phyloP scores from a whole-genome alignment of 2,329 filamentous ascomycete genomes.

The Ambrosiella cleistominuta region DNA sequence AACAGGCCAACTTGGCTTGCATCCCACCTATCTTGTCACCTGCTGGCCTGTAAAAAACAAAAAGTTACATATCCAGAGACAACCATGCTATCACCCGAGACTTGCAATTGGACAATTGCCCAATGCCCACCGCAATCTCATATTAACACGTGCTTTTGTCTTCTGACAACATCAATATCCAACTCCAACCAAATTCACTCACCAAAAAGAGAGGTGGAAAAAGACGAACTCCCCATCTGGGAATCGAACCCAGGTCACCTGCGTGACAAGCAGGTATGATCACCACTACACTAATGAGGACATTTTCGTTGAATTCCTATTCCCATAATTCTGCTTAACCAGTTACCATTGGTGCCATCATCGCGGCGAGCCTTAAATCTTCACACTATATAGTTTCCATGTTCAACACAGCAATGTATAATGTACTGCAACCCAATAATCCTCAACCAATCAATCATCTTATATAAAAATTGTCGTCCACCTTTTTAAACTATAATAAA shows the following conservation, averaged over 20 bases:
- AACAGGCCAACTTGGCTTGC: no score
- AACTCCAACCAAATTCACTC: no score
- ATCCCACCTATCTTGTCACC: no score
- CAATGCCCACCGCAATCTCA: no score
- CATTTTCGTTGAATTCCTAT: background rate
- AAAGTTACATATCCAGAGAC: no score
- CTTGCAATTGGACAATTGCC: no score
- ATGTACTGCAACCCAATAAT: no score
- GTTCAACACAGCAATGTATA: no score
- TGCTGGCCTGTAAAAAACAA: no score
- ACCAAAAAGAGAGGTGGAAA: background rate
- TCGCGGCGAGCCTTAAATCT: background rate
- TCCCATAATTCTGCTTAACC: background rate
- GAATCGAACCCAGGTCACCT: slow-evolving; percentile 1
- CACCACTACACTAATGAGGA: slow-evolving; percentile 1
- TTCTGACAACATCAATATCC: background rate
- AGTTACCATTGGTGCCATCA: background rate
- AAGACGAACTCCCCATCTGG: background rate
- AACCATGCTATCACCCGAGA: no score
- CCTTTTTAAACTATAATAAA: background rate
- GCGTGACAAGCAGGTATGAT: slow-evolving; percentile 3
- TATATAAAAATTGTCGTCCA: background rate
- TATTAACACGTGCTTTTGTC: background rate
- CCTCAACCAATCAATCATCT: background rate
- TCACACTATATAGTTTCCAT: no score